Conservation (phyloP, 805 yeast species). For the Candida alai region DNA sequence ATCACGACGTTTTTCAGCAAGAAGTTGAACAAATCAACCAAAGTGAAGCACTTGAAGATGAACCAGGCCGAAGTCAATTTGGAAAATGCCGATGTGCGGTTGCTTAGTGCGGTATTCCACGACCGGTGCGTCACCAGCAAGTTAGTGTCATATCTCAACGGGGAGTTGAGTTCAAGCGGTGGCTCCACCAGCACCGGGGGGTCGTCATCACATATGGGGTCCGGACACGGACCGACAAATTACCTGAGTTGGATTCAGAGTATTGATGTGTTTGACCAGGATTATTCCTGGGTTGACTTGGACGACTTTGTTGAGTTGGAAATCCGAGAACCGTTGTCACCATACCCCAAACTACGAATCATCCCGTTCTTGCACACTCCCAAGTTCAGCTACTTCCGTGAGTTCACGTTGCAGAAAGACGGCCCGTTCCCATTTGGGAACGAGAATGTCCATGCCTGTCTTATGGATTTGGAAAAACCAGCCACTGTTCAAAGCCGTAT, state of each 20-base stretch:
- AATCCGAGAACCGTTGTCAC: slow-evolving; percentile 35
- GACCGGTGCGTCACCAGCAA: slow-evolving; percentile 43
- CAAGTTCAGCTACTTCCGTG: slow-evolving; percentile 57
- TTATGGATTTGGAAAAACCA: slow-evolving; percentile 50
- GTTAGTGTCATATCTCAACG: slow-evolving; percentile 13
- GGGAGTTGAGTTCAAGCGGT: neutral
- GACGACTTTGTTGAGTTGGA: slow-evolving; percentile 77
- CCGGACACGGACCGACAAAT: slow-evolving; percentile 3
- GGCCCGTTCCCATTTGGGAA: slow-evolving; percentile 58
- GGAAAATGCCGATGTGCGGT: slow-evolving; percentile 63
- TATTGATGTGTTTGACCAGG: slow-evolving; percentile 24
- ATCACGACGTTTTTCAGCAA: slow-evolving; percentile 35
- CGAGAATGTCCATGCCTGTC: slow-evolving; percentile 63
- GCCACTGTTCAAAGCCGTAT: slow-evolving; percentile 50
- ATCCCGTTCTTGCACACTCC: slow-evolving; percentile 53
- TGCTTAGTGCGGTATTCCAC: slow-evolving; percentile 59
- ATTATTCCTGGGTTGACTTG: slow-evolving; percentile 61
- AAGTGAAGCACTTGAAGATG: slow-evolving; percentile 52
- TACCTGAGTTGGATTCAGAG: slow-evolving; percentile 21
- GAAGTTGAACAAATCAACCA: slow-evolving; percentile 31
- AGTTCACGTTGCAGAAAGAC: slow-evolving; percentile 40
- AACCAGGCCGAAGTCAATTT: slow-evolving; percentile 69
- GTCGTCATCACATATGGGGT: neutral
- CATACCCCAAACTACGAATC: slow-evolving; percentile 41
- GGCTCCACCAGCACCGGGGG: neutral